Conservation (phyloP, 2,329 filamentous ascomycete species). For the Myrmaecium sp. region DNA sequence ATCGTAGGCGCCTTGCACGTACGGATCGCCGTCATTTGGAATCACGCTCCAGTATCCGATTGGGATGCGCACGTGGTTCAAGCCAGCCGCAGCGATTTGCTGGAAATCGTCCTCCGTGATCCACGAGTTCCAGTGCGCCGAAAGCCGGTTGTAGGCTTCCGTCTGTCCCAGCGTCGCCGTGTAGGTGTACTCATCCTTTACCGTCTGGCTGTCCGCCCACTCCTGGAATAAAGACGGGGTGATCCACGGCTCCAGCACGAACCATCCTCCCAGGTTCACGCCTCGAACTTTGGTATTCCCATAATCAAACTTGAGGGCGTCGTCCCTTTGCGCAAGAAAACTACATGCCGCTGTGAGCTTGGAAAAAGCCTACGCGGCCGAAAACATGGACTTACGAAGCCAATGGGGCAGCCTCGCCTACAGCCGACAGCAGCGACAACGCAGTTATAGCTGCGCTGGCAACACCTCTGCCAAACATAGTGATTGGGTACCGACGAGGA, state of each 20-base stretch:
- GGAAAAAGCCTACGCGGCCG: too few relatives aligned
- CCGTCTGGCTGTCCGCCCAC: slow-evolving; percentile 12
- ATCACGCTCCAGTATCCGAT: slow-evolving; percentile 44
- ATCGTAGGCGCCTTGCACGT: slow-evolving; percentile 32
- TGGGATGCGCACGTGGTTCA: slow-evolving; percentile 43
- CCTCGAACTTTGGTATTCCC: slow-evolving; percentile 35
- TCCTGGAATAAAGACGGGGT: slow-evolving; percentile 38
- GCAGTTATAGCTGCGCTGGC: too few relatives aligned
- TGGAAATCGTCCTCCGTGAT: slow-evolving; percentile 35
- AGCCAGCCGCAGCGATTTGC: slow-evolving; percentile 37
- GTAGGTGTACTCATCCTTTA: slow-evolving; percentile 37
- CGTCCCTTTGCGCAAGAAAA: too few relatives aligned
- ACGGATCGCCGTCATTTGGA: slow-evolving; percentile 30
- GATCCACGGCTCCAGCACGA: slow-evolving; percentile 36
- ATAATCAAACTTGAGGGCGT: too few relatives aligned
- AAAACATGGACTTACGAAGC: too few relatives aligned
- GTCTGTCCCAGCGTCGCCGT: slow-evolving; percentile 30
- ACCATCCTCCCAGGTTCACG: slow-evolving; percentile 35
- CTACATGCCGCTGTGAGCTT: too few relatives aligned
- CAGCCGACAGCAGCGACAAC: too few relatives aligned
- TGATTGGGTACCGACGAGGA: too few relatives aligned
- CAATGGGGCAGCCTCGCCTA: too few relatives aligned
- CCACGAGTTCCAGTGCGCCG: slow-evolving; percentile 35
- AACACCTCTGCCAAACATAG: too few relatives aligned
- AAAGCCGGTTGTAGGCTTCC: slow-evolving; percentile 24